A percentile compares a stretch with the other conserved stretches of the same genome.
These are phyloP conservation scores for Chenopodium suecicum DNA, from an alignment of 148 eudicot genomes.

Conservation along the genomic window DNA sequence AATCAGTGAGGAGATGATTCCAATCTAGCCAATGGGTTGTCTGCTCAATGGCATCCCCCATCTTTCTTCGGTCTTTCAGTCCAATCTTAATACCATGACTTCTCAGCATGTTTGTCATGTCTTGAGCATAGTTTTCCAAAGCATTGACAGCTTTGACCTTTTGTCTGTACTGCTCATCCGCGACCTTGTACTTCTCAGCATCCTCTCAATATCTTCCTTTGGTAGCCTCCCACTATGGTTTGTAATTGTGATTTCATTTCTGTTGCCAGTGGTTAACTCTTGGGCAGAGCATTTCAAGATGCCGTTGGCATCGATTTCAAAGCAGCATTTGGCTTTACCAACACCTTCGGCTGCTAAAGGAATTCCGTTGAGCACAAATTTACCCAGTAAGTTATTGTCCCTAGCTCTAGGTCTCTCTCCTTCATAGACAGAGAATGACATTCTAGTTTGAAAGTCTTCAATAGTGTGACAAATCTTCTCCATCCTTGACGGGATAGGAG, in stretches of 20 bases:
- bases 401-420: background rate
- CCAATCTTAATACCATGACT: background rate
- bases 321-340: background rate
- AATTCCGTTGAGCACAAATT: background rate
- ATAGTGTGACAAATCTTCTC: background rate
- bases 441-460: background rate
- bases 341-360: slow-evolving; percentile 13
- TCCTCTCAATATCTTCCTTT: slow-evolving; percentile 11
- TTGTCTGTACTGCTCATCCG: background rate
- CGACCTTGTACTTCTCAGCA: slow-evolving; percentile 1
- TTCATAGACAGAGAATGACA: background rate
- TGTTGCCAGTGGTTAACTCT: background rate
- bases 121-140: slow-evolving; percentile 9
- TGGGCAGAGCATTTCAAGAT: background rate
- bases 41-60: background rate
- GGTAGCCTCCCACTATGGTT: slow-evolving; percentile 17
- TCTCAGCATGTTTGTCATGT: background rate
- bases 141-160: background rate
- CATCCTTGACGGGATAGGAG: background rate
- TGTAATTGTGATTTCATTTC: slow-evolving; percentile 2
- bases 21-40: background rate
- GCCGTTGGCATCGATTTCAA: slow-evolving; percentile 6
- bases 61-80: background rate
- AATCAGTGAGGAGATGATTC: background rate
- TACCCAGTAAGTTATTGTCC: background rate